Conservation (phyloP, 2,329 filamentous ascomycete genomes). For the Neurospora sp. region DNA sequence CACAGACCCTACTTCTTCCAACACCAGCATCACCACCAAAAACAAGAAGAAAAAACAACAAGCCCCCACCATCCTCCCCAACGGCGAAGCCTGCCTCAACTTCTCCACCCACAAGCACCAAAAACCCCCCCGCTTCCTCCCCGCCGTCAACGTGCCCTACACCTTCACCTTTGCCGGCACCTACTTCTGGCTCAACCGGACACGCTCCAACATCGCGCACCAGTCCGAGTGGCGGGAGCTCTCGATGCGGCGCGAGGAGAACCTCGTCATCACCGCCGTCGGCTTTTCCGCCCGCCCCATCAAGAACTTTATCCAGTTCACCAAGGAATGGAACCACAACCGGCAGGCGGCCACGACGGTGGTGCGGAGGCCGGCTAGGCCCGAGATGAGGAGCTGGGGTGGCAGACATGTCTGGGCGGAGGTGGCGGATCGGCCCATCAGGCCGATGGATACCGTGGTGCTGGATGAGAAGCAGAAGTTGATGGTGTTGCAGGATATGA, state of each 20-base stretch:
- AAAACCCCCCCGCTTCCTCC: constrained; percentile 42
- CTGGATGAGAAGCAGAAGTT: constrained; percentile 59
- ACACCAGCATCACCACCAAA: constrained; percentile 27
- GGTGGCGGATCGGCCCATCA: constrained; percentile 53
- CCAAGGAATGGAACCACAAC: constrained; percentile 43
- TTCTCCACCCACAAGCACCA: constrained; percentile 49
- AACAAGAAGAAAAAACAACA: constrained; percentile 22
- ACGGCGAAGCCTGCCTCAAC: constrained; percentile 41
- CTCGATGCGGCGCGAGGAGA: constrained; percentile 33
- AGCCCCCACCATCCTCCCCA: constrained; percentile 24
- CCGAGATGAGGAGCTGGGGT: constrained; percentile 35
- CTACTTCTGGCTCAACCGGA: constrained; percentile 43
- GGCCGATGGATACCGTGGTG: constrained; percentile 67
- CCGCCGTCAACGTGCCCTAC: constrained; percentile 39
- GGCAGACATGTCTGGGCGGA: constrained; percentile 41
- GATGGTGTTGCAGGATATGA: constrained; percentile 59
- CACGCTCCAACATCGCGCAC: constrained; percentile 31
- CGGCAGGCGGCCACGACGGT: constrained; percentile 39
- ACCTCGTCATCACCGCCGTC: constrained; percentile 44
- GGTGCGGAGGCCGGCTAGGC: constrained; percentile 13
- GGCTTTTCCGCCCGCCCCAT: constrained; percentile 44
- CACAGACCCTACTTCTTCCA: constrained; percentile 31
- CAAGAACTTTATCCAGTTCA: constrained; percentile 44
- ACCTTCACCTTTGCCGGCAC: background rate
- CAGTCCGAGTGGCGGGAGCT: constrained; percentile 37